Evolutionary conservation across 2,329 filamentous ascomycete genomes (phyloP), one percentile per base, ranked within the genome.

Genomic region (Monascus ruber): DNA sequence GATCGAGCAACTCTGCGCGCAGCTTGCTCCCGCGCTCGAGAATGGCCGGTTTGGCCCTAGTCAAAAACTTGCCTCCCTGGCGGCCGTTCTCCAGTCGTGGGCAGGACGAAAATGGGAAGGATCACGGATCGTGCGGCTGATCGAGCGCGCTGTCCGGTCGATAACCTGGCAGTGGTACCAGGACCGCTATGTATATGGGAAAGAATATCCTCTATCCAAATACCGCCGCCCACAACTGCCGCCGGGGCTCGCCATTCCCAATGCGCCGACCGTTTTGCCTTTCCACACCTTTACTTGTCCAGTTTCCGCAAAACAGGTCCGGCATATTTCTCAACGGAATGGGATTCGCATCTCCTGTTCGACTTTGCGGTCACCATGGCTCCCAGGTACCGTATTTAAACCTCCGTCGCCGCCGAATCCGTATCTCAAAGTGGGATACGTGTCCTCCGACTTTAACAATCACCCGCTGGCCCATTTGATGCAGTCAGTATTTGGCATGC

Each of bases 371-470:
- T 79, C 87, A 2, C 77, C 87, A 4, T 98, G 91, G 91, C 74
- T 98, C 35, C 82, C 89, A 5, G 58, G 66, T 34, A 79, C 79
- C 0, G 84, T 96, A 0, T 94, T 85, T 52, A 76, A 77, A n/a
- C 91, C 91, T 2, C 91, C 91, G 0, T 63, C 76, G 2, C 88
- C 91, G 1, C 91, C 91, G 1, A 73, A 70, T 33, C 87, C 88
- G 1, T 77, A 82, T 47, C 71, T 98, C n/a, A 89, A 86, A 49
- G 79, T 98, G 43, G 91, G 91, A 35, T 98, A 98, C 59, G 80
- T 98, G 31, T 96, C 91, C 3, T 96, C 91, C 0, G 91, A 98
- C 63, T 98, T 98, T 65, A 98, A 98, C 57, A 98, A 98, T 52
- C 91, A 98, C 57, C 91, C 91, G 4, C 69, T 98, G 28, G 91